A percentile compares a stretch with the other conserved stretches of the same genome.
phyloP scores from a whole-genome alignment of 257 asterid species.

The Solanum tacnaense region DNA sequence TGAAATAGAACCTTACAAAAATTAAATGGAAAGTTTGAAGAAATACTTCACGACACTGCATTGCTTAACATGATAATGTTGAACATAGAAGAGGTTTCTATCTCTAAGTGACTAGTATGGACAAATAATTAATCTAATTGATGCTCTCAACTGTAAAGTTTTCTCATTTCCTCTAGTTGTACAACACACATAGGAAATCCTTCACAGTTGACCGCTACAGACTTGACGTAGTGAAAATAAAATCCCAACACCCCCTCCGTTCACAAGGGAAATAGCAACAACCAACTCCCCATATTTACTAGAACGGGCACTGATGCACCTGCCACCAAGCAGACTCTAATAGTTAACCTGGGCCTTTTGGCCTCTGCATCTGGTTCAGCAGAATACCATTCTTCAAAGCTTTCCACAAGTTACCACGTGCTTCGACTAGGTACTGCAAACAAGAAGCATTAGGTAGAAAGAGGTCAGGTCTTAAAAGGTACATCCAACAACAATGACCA shows the following conservation, averaged over 20 bases:
- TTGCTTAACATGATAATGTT: not conserved
- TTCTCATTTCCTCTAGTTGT: not conserved
- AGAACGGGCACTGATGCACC: not conserved
- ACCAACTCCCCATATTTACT: not conserved
- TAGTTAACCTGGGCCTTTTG: not conserved
- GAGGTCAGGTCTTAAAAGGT: not conserved
- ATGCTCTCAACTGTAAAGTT: not conserved
- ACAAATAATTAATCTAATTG: not conserved
- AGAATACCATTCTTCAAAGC: not conserved
- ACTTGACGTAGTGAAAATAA: not conserved
- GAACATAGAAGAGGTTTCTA: not conserved
- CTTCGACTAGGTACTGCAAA: not conserved
- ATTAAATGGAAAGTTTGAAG: not conserved
- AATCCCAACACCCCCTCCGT: not conserved
- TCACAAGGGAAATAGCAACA: not conserved
- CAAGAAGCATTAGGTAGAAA: not conserved
- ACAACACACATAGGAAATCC: not conserved
- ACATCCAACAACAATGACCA: not conserved
- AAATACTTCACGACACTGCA: not conserved
- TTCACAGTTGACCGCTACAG: not conserved
- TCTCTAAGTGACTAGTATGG: not conserved
- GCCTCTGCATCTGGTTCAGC: not conserved
- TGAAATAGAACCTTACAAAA: not conserved
- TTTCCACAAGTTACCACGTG: not conserved
- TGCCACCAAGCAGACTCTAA: not conserved